Percentiles rank a stretch among this genome's conserved stretches.
These are phyloP conservation scores for Eucalyptus tenuipes DNA, from an alignment of 345 rosid species.

Conservation along the genomic window DNA sequence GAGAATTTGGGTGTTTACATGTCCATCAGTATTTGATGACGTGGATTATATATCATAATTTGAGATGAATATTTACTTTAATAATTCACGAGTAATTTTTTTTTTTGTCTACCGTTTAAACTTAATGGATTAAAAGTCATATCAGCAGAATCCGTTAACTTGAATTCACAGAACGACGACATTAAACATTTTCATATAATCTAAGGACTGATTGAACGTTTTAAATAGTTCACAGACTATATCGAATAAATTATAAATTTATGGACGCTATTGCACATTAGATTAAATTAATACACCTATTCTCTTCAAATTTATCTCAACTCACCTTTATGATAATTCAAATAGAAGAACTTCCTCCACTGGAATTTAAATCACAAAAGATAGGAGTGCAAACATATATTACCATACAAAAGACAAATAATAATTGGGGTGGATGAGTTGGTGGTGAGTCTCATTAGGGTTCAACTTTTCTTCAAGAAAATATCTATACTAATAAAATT, in stretches of 20 bases:
- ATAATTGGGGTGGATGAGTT: neutral
- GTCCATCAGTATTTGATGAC: neutral
- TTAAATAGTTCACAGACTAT: rapidly evolving
- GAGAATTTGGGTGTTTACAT: neutral
- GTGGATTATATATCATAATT: neutral
- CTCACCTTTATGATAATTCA: neutral
- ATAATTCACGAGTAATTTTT: too few species aligned
- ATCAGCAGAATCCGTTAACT: rapidly evolving
- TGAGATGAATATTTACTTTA: neutral
- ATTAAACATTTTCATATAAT: neutral
- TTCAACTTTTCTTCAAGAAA: neutral
- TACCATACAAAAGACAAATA: neutral
- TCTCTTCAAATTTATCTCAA: neutral
- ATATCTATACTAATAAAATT: too few species aligned
- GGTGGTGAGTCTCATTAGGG: neutral
- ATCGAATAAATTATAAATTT: neutral
- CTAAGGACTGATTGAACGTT: rapidly evolving
- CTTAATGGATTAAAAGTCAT: too few species aligned
- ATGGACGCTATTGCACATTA: rapidly evolving
- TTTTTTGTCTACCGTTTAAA: rapidly evolving
- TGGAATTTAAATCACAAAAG: neutral
- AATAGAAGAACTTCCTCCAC: neutral
- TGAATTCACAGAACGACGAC: rapidly evolving
- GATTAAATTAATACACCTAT: neutral
- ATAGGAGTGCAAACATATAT: neutral